A percentile compares a stretch with the other conserved stretches of the same genome.
Conservation (phyloP, 441 rosid species). For the Erodium texanum region DNA sequence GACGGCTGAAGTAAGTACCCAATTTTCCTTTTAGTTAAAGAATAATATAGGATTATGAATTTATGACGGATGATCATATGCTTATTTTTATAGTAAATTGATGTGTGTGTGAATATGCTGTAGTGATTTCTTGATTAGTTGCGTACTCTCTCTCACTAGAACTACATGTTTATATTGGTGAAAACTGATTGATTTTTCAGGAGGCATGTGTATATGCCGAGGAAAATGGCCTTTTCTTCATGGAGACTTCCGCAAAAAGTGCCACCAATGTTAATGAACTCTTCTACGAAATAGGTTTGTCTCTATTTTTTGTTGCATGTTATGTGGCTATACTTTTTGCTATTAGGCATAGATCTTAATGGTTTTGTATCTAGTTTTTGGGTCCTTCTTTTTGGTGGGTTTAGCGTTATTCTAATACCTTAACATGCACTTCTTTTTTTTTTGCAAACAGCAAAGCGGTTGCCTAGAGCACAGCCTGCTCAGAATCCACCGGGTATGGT, state of each 20-base stretch:
- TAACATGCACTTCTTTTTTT: neutral
- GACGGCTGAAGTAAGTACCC: conserved; percentile 33
- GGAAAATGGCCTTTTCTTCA: conserved; percentile 41
- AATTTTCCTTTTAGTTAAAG: conserved; percentile 5
- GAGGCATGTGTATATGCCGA: conserved; percentile 35
- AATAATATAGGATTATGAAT: neutral
- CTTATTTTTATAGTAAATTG: too few relatives aligned
- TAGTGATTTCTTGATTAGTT: neutral
- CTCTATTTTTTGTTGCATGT: neutral
- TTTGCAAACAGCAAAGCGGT: conserved; percentile 31
- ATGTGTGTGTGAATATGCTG: neutral
- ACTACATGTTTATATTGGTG: neutral
- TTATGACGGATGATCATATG: neutral
- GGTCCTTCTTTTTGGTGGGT: neutral
- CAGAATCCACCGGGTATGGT: conserved; percentile 39
- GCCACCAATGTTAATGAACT: conserved; percentile 39
- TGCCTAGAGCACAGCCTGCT: conserved; percentile 38
- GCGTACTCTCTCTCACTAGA: neutral
- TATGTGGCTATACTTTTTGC: neutral
- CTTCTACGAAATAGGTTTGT: conserved; percentile 37
- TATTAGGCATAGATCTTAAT: neutral
- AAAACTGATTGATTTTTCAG: conserved; percentile 24
- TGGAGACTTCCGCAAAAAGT: conserved; percentile 47
- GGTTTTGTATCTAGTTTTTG: neutral
- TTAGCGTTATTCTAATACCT: neutral